phyloP scores from a whole-genome alignment of 768 basidiomycete species.

The Suillus ampliporus region DNA sequence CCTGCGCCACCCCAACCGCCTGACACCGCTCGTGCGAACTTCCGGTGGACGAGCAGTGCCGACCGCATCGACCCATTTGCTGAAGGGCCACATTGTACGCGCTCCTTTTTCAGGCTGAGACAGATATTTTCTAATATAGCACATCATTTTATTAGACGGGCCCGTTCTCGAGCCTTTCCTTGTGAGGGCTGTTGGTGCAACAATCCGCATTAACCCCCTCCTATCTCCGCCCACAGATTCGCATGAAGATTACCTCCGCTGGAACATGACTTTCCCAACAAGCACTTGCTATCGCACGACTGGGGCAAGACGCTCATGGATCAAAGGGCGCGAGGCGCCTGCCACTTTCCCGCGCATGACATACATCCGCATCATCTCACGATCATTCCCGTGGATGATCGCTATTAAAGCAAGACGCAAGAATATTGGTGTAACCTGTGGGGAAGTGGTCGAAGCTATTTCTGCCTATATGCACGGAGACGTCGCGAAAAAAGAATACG shows the following conservation, averaged over 20 bases:
- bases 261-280: conserved; percentile 77
- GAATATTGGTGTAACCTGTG: conserved; percentile 66
- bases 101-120: conserved; percentile 3
- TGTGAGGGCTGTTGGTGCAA: conserved; percentile 52
- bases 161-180: conserved; percentile 73
- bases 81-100: conserved; percentile 50
- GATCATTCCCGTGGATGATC: conserved; percentile 61
- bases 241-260: conserved; percentile 59
- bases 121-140: conserved; percentile 15
- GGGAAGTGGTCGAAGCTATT: conserved; percentile 65
- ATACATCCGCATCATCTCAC: conserved; percentile 57
- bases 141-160: conserved; percentile 53
- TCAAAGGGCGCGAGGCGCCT: conserved; percentile 63
- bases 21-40: conserved; percentile 32
- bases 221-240: conserved; percentile 52
- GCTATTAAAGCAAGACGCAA: conserved; percentile 49
- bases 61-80: conserved; percentile 43
- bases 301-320: conserved; percentile 71
- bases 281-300: conserved; percentile 64
- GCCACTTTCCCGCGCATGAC: conserved; percentile 69
- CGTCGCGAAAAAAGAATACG: conserved; percentile 58
- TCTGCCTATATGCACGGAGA: conserved; percentile 55
- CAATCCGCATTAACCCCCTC: conserved; percentile 64
- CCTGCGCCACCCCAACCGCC: conserved; percentile 23
- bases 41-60: conserved; percentile 36